Evolutionary conservation across 345 rosid genomes (phyloP), one percentile per base, ranked within the genome.

Genomic region (Eucalyptus cloeziana): DNA sequence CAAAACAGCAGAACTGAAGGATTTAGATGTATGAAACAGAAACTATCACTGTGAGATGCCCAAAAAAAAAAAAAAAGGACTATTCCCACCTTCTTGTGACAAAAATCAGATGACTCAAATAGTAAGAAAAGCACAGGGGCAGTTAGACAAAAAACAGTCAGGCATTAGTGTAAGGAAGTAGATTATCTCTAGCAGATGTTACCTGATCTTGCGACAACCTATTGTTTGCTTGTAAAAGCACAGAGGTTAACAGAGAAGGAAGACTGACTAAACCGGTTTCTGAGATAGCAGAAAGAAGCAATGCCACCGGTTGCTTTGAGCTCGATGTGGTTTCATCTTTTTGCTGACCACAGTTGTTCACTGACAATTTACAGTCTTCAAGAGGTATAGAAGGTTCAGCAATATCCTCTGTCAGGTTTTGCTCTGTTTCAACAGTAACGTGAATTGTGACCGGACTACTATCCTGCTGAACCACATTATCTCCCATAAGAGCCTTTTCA

Each of bases 181-280:
- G 64, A 50, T 51, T 86, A 21, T 49, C 58, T 10, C 81, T 64
- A 87, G 85, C 87, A 30, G 51, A 12, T 88, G 76, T 88, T 91
- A 95, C 98, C 98, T 92, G 98, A 62, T 96, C 96, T 86, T 94
- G 91, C 80, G 96, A 93, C 90, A 92, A 89, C 88, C 92, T 92
- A 91, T 95, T 95, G 93, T 94, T 96, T 33, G 98, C 96, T 91
- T 96, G 98, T 85, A 96, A 92, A 40, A 96, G 94, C 90, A 96
- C 96, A 56, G 96, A 91, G 62, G 98, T 96, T 92, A 96, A 90
- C 89, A 96, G 89, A 85, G 96, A 96, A 88, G 98, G 96, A 92
- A 96, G 98, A 91, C 98, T 93, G 88, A 96, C 95, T 64, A 96
- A 88, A 86, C 96, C 98, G 25, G 98, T 96, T 93, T 96, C 96